These are phyloP conservation scores for Bjerkandera adusta DNA, from an alignment of 1,284 basidiomycete species.

Conservation along the genomic window DNA sequence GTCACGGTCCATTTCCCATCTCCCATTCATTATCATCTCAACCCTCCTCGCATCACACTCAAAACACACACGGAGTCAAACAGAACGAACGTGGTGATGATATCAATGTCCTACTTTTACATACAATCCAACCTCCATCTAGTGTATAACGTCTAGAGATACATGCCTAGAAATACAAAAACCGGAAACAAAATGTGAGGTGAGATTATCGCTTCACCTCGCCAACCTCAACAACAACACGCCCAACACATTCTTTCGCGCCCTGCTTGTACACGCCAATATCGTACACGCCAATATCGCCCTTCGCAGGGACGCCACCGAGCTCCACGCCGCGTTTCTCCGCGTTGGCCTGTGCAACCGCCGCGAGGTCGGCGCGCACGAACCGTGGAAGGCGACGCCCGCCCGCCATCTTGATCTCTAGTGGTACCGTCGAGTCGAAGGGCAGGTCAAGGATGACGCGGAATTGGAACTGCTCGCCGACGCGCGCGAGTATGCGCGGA, in stretches of 20 bases:
- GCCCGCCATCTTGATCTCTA: conserved; percentile 38
- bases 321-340: conserved; percentile 48
- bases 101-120: too few relatives aligned
- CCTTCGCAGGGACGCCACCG: conserved; percentile 48
- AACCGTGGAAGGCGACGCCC: conserved; percentile 57
- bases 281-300: conserved; percentile 54
- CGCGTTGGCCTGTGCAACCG: conserved; percentile 29
- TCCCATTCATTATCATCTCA: too few relatives aligned
- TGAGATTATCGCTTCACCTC: conserved; percentile 20
- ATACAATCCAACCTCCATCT: too few relatives aligned
- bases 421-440: conserved; percentile 19
- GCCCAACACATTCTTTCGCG: conserved; percentile 50
- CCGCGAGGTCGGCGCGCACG: conserved; percentile 49
- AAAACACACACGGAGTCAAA: too few relatives aligned
- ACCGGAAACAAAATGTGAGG: neutral
- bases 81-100: too few relatives aligned
- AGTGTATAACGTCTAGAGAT: too few relatives aligned
- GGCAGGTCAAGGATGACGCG: conserved; percentile 39
- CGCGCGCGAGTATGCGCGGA: conserved; percentile 50
- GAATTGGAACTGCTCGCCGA: conserved; percentile 62
- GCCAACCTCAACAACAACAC: conserved; percentile 58
- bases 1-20: too few relatives aligned
- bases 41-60: too few relatives aligned
- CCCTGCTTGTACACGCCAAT: conserved; percentile 55
- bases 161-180: too few relatives aligned